These are phyloP conservation scores for Aspergillus ibericus DNA, from an alignment of 2,329 filamentous ascomycete genomes.

Conservation along the genomic window DNA sequence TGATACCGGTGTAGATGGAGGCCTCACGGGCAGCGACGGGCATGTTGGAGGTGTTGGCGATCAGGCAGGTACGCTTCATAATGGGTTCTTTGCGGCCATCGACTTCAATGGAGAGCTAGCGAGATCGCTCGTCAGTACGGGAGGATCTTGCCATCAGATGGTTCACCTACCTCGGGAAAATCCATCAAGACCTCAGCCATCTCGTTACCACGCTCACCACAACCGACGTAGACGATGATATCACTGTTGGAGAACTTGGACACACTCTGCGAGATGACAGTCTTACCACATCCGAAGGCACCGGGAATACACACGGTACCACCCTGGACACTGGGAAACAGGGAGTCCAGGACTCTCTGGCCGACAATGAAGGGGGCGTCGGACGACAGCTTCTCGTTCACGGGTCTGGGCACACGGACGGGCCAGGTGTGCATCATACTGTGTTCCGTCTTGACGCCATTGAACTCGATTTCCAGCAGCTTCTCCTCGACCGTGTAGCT, in stretches of 20 bases:
- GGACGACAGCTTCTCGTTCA: slow-evolving; percentile 87
- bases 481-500: slow-evolving; percentile 93
- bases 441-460: slow-evolving; percentile 90
- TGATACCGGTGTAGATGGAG: slow-evolving; percentile 97
- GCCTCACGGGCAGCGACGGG: slow-evolving; percentile 97
- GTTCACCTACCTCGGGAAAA: slow-evolving; percentile 72
- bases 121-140: slow-evolving; percentile 13
- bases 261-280: slow-evolving; percentile 96
- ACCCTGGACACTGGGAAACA: slow-evolving; percentile 95
- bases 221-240: slow-evolving; percentile 96
- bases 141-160: not conserved
- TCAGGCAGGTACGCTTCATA: slow-evolving; percentile 99
- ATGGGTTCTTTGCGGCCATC: slow-evolving; percentile 95
- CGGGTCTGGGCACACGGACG: slow-evolving; percentile 89
- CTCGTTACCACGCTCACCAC: slow-evolving; percentile 93
- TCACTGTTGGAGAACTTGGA: slow-evolving; percentile 99
- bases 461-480: slow-evolving; percentile 93
- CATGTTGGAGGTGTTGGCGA: slow-evolving; percentile 99
- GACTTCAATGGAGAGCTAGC: slow-evolving; percentile 80
- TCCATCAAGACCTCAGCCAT: slow-evolving; percentile 99
- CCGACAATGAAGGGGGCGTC: slow-evolving; percentile 92
- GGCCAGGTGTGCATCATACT: slow-evolving; percentile 99
- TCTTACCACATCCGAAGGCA: slow-evolving; percentile 98
- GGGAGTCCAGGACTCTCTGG: slow-evolving; percentile 90
- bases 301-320: slow-evolving; percentile 97